Base-by-base conservation (phyloP, 2,329 filamentous ascomycete species). In the Onygenales sp. region DNA sequence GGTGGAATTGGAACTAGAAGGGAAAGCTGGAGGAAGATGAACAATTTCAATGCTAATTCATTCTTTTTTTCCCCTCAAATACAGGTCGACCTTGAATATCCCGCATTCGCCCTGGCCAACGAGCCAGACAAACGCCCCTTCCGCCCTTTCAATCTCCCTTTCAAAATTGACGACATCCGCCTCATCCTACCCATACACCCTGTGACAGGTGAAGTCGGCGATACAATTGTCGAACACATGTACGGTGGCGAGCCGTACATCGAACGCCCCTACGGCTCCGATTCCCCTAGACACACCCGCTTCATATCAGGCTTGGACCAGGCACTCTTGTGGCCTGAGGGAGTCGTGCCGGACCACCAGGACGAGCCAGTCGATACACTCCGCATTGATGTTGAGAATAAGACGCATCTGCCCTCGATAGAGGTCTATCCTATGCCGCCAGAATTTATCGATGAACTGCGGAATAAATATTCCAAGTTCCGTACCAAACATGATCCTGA, bases 391-490 rank as follows among this genome's bases (percentile, higher is more conserved):
- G 86, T 89, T 54, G 88, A 95, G 64, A 78, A 82, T 58, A 77
- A 75, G 63, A 88, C 87, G 1, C 95, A 87, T 67, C 76, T 85
- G 52, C 90, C 91, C n/a, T 87, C 83, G 37, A 76, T 97, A 27
- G 75, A 90, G 32, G 76, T 79, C 13, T 79, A 87, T 31, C 92
- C 92, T 11, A 88, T 95, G 79, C 90, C 92, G 4, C 71, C 77
- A 33, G 73, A 71, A n/a, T 80, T 96, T 39, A 79, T 95, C 59
- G 84, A 95, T 67, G 92, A 97, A 76, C 77, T 97, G 65, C 80
- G 90, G 65, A 86, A 87, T 75, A 86, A 84, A 67, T 95, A 85
- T 78, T 87, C 85, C 61, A 82, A 80, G 63, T 93, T 91, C 81
- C 79, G 90, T 64, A 89, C 84, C 51, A 78, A 88, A 47, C 88